These are phyloP conservation scores for Lactifluus piperatus DNA, from an alignment of 768 basidiomycete genomes.

Conservation along the genomic window DNA sequence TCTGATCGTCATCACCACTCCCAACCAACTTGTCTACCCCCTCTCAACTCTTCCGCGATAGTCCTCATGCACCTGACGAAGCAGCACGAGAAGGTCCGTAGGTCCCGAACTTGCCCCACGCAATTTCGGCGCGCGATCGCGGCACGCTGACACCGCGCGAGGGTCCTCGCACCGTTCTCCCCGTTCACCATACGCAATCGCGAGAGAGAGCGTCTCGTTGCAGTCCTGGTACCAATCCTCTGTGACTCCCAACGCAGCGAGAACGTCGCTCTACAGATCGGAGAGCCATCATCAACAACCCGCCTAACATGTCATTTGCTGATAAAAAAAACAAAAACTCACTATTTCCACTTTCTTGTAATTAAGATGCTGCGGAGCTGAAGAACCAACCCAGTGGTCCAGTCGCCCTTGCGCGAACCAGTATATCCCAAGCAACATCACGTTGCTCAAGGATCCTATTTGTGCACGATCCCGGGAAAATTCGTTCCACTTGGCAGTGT, in stretches of 20 bases:
- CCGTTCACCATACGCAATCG: conserved; percentile 8
- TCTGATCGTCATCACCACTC: too few species aligned
- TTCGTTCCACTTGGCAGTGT: conserved; percentile 3
- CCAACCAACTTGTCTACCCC: too few species aligned
- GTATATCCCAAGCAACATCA: conserved; percentile 5
- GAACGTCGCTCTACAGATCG: conserved; percentile 1
- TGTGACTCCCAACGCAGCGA: conserved; percentile 4
- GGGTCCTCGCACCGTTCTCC: conserved; percentile 8
- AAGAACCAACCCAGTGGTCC: conserved; percentile 6
- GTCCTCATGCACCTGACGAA: conserved; percentile 8
- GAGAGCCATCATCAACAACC: not conserved
- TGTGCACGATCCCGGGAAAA: conserved; percentile 4
- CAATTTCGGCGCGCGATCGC: conserved; percentile 11
- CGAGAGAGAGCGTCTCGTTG: conserved; percentile 12
- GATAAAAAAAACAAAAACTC: not conserved
- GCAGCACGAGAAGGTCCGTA: conserved; percentile 5
- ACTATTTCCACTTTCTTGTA: conserved; percentile 7
- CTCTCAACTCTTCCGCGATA: conserved; percentile 11
- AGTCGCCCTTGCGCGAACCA: conserved; percentile 11
- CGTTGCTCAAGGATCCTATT: conserved; percentile 3
- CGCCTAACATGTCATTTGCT: not conserved
- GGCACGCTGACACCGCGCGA: conserved; percentile 5
- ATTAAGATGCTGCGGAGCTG: not conserved
- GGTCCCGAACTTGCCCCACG: not conserved
- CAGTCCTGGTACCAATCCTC: conserved; percentile 15